Evolutionary conservation across 495 filamentous ascomycete genomes (phyloP).

Genomic region (Hypomontagnella monticulosa): DNA sequence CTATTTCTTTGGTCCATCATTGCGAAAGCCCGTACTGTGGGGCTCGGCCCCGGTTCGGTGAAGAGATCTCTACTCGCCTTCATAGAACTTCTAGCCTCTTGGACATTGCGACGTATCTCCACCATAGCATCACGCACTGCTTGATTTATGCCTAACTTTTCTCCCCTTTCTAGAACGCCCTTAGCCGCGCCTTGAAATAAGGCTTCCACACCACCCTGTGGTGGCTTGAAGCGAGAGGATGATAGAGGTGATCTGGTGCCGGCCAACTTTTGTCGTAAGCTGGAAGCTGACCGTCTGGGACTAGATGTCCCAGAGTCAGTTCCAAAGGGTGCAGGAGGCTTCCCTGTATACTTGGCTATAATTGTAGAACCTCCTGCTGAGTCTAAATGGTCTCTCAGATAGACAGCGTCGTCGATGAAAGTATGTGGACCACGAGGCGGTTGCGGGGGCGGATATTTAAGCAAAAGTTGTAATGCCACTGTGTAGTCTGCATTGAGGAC

Average conservation of each 20-base stretch:
- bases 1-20: constrained; percentile 75
- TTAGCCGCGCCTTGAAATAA: constrained; percentile 88
- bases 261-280: constrained; percentile 37
- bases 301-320: constrained; percentile 46
- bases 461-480: constrained; percentile 77
- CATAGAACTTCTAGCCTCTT: constrained; percentile 53
- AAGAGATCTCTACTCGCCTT: constrained; percentile 44
- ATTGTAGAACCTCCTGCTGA: constrained; percentile 75
- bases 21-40: constrained; percentile 46
- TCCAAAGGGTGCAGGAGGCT: constrained; percentile 61
- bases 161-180: constrained; percentile 81
- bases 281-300: constrained; percentile 31
- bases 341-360: constrained; percentile 84
- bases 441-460: constrained; percentile 80
- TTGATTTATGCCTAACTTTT: constrained; percentile 88
- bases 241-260: constrained; percentile 62
- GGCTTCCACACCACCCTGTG: constrained; percentile 73
- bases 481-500: constrained; percentile 89
- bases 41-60: constrained; percentile 37
- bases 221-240: constrained; percentile 67
- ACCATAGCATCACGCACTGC: constrained; percentile 89
- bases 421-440: constrained; percentile 72
- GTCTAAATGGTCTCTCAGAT: constrained; percentile 79
- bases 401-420: constrained; percentile 89
- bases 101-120: constrained; percentile 70